Conservation (phyloP, 192 early-diverging fungal species). For the Gigaspora rosea region DNA sequence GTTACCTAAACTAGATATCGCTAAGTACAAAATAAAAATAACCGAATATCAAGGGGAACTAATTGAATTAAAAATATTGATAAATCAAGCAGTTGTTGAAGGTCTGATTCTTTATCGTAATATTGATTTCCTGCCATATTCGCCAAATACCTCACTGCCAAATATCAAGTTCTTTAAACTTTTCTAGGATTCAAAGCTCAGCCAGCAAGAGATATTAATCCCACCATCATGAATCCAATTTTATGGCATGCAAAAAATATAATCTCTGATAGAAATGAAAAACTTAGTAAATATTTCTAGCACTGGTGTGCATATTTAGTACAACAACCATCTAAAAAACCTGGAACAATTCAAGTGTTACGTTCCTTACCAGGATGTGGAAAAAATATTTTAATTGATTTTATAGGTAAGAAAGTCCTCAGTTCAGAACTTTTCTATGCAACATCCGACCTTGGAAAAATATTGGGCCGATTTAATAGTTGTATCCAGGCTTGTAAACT, state of each 20-base stretch:
- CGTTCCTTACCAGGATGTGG: background rate
- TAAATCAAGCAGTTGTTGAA: constrained; percentile 6
- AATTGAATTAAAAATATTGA: background rate
- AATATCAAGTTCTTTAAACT: constrained; percentile 7
- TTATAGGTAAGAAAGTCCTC: background rate
- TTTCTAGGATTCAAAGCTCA: constrained; percentile 8
- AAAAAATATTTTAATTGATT: constrained; percentile 29
- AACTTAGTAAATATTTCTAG: constrained; percentile 20
- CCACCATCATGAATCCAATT: background rate
- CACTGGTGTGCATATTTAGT: background rate
- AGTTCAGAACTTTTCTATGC: constrained; percentile 15
- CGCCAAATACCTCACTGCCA: background rate
- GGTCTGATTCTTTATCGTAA: constrained; percentile 25
- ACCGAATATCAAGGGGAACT: background rate
- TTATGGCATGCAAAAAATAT: constrained; percentile 13
- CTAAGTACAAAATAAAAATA: constrained; percentile 3
- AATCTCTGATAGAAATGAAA: background rate
- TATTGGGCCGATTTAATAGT: background rate
- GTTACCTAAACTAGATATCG: background rate
- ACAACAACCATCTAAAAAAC: background rate
- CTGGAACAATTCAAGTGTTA: background rate
- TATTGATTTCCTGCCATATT: constrained; percentile 7
- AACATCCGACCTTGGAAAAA: constrained; percentile 7
- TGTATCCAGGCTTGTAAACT: background rate
- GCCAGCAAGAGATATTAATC: constrained; percentile 2